A percentile compares a stretch with the other conserved stretches of the same genome.
Evolutionary conservation across 192 early-diverging fungal species (phyloP).

Genomic region (Backusella luteola): DNA sequence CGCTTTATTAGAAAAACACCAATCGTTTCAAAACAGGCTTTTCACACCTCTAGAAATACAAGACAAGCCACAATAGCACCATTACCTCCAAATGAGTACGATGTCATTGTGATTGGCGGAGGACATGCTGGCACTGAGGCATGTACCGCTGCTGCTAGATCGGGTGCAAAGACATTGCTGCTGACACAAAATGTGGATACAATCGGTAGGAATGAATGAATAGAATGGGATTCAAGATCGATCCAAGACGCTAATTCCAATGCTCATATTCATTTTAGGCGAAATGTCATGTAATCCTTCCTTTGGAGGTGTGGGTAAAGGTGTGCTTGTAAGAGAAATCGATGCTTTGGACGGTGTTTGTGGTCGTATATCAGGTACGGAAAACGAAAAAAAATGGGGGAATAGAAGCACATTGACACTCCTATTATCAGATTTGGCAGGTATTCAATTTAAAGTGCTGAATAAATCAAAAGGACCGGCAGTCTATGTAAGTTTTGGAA

Average conservation of each 20-base stretch:
- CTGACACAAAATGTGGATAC: conserved; percentile 75
- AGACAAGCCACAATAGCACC: not conserved
- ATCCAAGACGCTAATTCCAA: not conserved
- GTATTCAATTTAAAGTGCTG: conserved; percentile 80
- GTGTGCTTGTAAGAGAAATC: conserved; percentile 75
- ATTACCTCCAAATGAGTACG: conserved; percentile 31
- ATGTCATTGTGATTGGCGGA: conserved; percentile 83
- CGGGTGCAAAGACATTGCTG: conserved; percentile 69
- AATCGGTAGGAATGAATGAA: conserved; percentile 46
- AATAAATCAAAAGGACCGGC: conserved; percentile 83
- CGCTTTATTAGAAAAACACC: not conserved
- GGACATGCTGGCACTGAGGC: conserved; percentile 86
- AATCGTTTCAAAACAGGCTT: not conserved
- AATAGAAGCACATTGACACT: not conserved
- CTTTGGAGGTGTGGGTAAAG: conserved; percentile 84
- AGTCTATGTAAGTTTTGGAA: conserved; percentile 53
- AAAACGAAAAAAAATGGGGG: no score
- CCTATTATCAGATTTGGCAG: conserved; percentile 55
- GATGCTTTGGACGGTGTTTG: conserved; percentile 87
- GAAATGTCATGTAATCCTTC: conserved; percentile 91
- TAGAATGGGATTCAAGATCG: not conserved
- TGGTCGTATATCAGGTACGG: conserved; percentile 60
- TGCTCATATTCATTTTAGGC: conserved; percentile 32
- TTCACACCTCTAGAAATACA: not conserved
- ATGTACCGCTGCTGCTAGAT: conserved; percentile 71